A percentile compares a stretch with the other conserved stretches of the same genome.
phyloP scores from a whole-genome alignment of 148 eudicot genomes.

The Rhododendron mucronatum region DNA sequence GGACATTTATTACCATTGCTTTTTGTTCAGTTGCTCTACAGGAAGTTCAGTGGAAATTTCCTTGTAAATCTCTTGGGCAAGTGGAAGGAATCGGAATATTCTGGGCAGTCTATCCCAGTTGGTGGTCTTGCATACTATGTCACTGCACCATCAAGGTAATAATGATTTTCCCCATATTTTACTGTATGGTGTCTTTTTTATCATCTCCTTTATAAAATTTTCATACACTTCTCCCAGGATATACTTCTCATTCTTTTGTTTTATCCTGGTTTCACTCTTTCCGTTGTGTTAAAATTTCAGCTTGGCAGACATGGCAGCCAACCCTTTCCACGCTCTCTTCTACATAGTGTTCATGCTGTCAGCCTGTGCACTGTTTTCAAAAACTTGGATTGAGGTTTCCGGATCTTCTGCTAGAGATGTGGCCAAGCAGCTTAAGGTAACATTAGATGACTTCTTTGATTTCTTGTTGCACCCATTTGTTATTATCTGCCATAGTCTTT shows the following conservation, averaged over 20 bases:
- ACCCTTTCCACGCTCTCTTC: slow-evolving; percentile 84
- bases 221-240: not conserved
- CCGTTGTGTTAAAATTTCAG: slow-evolving; percentile 33
- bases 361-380: slow-evolving; percentile 81
- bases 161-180: not conserved
- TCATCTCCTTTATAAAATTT: not conserved
- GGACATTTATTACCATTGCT: not conserved
- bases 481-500: not conserved
- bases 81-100: slow-evolving; percentile 58
- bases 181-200: not conserved
- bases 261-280: not conserved
- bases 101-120: slow-evolving; percentile 77
- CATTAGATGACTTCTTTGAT: not conserved
- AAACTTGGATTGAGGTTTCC: slow-evolving; percentile 93
- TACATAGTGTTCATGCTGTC: slow-evolving; percentile 79
- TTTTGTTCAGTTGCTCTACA: not conserved
- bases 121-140: slow-evolving; percentile 91
- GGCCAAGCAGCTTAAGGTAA: slow-evolving; percentile 89
- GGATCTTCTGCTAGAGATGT: slow-evolving; percentile 91
- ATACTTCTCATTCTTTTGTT: not conserved
- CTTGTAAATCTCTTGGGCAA: not conserved
- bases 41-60: not conserved
- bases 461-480: not conserved
- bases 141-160: slow-evolving; percentile 81
- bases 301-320: slow-evolving; percentile 82